Conservation (phyloP, 2,329 filamentous ascomycete species). For the Diaporthe aspalathi region DNA sequence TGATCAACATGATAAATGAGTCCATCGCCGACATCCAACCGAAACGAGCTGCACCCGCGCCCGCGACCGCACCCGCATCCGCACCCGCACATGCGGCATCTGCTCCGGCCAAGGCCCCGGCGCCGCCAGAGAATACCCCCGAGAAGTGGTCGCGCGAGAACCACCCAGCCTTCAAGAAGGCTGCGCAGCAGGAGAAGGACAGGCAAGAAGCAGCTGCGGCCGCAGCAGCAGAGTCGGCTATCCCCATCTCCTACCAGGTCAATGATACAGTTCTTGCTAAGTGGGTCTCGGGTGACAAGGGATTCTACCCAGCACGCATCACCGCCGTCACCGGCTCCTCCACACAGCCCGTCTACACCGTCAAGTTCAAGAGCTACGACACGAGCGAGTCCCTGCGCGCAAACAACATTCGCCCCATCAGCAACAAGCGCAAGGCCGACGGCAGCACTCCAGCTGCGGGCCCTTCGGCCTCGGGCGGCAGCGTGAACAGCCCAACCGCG, state of each 20-base stretch:
- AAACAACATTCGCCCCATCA: slow-evolving; percentile 85
- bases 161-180: slow-evolving; percentile 79
- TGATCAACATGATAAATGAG: slow-evolving; percentile 82
- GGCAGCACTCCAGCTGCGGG: slow-evolving; percentile 61
- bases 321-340: slow-evolving; percentile 93
- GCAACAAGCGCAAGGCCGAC: slow-evolving; percentile 89
- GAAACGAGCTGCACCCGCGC: slow-evolving; percentile 47
- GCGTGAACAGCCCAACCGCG: slow-evolving; percentile 31
- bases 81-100: slow-evolving; percentile 56
- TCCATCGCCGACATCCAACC: slow-evolving; percentile 84
- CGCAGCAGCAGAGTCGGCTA: slow-evolving; percentile 32
- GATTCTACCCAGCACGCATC: slow-evolving; percentile 92
- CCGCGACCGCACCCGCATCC: no score
- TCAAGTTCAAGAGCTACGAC: slow-evolving; percentile 94
- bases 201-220: slow-evolving; percentile 45
- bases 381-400: slow-evolving; percentile 84
- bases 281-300: slow-evolving; percentile 89
- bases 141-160: slow-evolving; percentile 86
- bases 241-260: slow-evolving; percentile 76
- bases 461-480: slow-evolving; percentile 47
- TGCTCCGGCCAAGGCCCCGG: slow-evolving; percentile 53
- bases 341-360: slow-evolving; percentile 90
- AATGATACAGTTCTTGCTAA: slow-evolving; percentile 92
- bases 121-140: slow-evolving; percentile 61
- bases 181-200: slow-evolving; percentile 64